Percentiles rank a stretch among this genome's conserved stretches.
Conservation (phyloP, 805 yeast species). For the Teunomyces tritomae region DNA sequence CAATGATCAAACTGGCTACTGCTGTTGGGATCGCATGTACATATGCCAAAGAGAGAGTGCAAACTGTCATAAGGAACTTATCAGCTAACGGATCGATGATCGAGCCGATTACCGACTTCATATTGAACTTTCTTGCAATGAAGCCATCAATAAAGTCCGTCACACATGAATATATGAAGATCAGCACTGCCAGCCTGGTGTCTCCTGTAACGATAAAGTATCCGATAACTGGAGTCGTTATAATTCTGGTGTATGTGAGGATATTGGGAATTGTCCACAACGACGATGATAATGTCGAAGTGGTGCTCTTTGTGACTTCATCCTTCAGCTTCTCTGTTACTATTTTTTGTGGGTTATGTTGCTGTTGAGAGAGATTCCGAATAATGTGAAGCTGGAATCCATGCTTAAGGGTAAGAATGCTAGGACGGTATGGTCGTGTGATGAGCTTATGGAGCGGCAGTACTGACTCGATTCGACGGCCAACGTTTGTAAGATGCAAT, state of each 20-base stretch:
- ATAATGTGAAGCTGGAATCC: background rate
- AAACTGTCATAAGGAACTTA: slow-evolving; percentile 80
- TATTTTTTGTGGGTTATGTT: background rate
- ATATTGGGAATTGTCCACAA: slow-evolving; percentile 73
- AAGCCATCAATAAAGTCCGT: slow-evolving; percentile 93
- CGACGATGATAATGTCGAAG: background rate
- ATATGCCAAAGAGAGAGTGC: slow-evolving; percentile 74
- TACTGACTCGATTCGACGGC: background rate
- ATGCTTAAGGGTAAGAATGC: background rate
- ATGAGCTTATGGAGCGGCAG: background rate
- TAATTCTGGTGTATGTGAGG: slow-evolving; percentile 76
- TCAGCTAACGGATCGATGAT: slow-evolving; percentile 96
- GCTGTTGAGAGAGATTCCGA: background rate
- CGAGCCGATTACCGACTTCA: slow-evolving; percentile 82
- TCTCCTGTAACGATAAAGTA: slow-evolving; percentile 67
- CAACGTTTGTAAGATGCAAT: background rate
- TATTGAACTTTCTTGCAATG: slow-evolving; percentile 77
- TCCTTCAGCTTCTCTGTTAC: background rate
- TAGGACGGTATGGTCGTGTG: background rate
- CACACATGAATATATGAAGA: slow-evolving; percentile 81
- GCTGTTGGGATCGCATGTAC: slow-evolving; percentile 64
- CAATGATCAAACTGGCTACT: slow-evolving; percentile 69
- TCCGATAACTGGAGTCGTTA: slow-evolving; percentile 82
- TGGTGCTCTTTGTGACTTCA: background rate
- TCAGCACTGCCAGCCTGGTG: slow-evolving; percentile 59